Evolutionary conservation across 2,329 filamentous ascomycete species (phyloP).

Genomic region (Penicillium griseofulvum): DNA sequence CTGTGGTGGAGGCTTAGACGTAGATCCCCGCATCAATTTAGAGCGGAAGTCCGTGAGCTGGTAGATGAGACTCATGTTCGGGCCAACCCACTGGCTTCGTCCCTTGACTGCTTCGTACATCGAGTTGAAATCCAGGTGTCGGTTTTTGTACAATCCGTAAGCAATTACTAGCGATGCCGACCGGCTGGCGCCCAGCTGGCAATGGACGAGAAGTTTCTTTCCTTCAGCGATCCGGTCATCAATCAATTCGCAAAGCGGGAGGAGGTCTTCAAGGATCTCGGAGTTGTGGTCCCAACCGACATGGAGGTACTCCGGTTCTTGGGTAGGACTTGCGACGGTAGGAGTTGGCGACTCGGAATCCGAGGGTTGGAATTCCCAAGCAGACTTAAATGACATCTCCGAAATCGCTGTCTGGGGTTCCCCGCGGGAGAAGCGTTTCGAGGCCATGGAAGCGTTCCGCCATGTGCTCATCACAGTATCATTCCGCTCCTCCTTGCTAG

Average conservation of each 20-base stretch:
- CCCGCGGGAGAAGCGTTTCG: slow-evolving; percentile 35
- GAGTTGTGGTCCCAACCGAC: slow-evolving; percentile 67
- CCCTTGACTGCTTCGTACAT: slow-evolving; percentile 64
- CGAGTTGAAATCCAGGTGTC: slow-evolving; percentile 61
- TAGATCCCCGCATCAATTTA: slow-evolving; percentile 34
- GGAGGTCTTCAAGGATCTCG: slow-evolving; percentile 62
- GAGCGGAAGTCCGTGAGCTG: slow-evolving; percentile 63
- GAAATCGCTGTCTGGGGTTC: slow-evolving; percentile 47
- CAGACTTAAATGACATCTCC: slow-evolving; percentile 51
- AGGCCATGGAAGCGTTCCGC: slow-evolving; percentile 47
- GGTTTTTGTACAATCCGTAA: slow-evolving; percentile 64
- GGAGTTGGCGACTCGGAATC: slow-evolving; percentile 29
- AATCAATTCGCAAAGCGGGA: slow-evolving; percentile 59
- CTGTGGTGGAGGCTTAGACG: slow-evolving; percentile 31
- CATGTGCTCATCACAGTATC: slow-evolving; percentile 45
- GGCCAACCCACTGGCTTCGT: slow-evolving; percentile 65
- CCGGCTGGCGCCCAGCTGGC: slow-evolving; percentile 63
- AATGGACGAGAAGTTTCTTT: slow-evolving; percentile 63
- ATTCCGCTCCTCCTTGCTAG: slow-evolving; percentile 26
- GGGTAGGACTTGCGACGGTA: slow-evolving; percentile 31
- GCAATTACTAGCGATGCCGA: slow-evolving; percentile 66
- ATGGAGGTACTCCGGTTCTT: slow-evolving; percentile 62
- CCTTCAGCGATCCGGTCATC: slow-evolving; percentile 57
- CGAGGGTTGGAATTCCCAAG: slow-evolving; percentile 41
- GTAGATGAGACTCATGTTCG: slow-evolving; percentile 69